These are phyloP conservation scores for Neoarthrinium moseri DNA, from an alignment of 2,329 filamentous ascomycete species.

Conservation along the genomic window DNA sequence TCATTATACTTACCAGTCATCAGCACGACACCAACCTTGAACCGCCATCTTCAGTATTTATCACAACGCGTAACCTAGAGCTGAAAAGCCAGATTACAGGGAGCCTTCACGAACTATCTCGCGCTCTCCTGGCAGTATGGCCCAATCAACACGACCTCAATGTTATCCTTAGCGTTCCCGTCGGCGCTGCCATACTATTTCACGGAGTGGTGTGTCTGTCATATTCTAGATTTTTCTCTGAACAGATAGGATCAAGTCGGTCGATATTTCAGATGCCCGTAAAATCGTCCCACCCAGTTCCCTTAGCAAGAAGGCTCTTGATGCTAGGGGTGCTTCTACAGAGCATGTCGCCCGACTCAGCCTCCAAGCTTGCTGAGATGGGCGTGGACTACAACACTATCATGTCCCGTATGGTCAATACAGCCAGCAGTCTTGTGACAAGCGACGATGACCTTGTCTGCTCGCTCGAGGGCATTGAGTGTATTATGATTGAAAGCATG, in stretches of 20 bases:
- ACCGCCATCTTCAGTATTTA: too few species aligned
- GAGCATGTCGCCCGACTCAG: constrained; percentile 13
- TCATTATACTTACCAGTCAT: too few species aligned
- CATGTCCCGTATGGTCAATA: constrained; percentile 6
- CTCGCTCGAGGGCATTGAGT: constrained; percentile 48
- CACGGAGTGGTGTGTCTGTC: constrained; percentile 35
- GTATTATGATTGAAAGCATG: constrained; percentile 46
- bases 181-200: constrained; percentile 29
- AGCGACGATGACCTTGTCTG: constrained; percentile 44
- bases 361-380: not conserved
- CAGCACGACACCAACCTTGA: too few species aligned
- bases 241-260: constrained; percentile 12
- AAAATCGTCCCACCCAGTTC: constrained; percentile 31
- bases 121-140: constrained; percentile 34
- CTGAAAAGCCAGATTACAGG: not conserved
- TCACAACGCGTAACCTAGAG: too few species aligned
- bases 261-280: constrained; percentile 9
- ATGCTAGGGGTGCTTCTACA: constrained; percentile 36
- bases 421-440: constrained; percentile 35
- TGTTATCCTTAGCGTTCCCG: constrained; percentile 29
- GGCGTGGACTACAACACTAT: not conserved
- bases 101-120: constrained; percentile 23
- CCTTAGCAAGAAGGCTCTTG: constrained; percentile 40
- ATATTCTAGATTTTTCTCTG: constrained; percentile 22
- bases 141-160: constrained; percentile 36